Evolutionary conservation across 2,329 filamentous ascomycete species (phyloP).

Genomic region (Metarhizium sp.): DNA sequence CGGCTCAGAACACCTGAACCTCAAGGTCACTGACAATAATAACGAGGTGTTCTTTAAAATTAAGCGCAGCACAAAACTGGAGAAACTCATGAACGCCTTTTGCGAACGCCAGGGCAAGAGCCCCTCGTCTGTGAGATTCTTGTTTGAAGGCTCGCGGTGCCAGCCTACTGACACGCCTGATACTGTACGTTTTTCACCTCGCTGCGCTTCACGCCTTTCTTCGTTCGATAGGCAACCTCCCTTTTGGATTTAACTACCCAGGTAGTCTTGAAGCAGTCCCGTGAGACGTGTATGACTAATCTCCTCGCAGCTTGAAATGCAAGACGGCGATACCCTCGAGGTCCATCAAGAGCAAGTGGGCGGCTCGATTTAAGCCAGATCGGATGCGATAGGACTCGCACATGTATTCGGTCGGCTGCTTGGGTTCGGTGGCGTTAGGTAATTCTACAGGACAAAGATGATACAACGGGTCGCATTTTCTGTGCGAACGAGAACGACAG

Average conservation of each 20-base stretch:
- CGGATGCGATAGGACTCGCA: not conserved
- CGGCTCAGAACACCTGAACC: constrained; percentile 81
- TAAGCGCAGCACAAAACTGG: constrained; percentile 89
- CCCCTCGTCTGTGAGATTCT: constrained; percentile 74
- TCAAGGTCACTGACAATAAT: constrained; percentile 98
- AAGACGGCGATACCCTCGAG: constrained; percentile 89
- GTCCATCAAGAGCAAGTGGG: constrained; percentile 98
- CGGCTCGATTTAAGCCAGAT: constrained; percentile 34
- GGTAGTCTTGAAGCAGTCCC: not conserved
- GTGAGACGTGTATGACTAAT: not conserved
- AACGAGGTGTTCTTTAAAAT: constrained; percentile 99
- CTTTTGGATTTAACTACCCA: no score
- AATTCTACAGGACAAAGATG: not conserved
- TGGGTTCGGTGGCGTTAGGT: constrained; percentile 6
- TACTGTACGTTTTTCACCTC: constrained; percentile 52
- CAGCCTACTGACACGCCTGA: constrained; percentile 85
- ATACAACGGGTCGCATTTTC: not conserved
- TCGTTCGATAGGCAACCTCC: no score
- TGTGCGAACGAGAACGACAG: not conserved
- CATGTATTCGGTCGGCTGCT: constrained; percentile 1
- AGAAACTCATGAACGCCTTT: constrained; percentile 98
- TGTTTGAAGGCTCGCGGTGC: constrained; percentile 93
- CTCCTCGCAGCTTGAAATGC: constrained; percentile 74
- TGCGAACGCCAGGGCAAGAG: constrained; percentile 94
- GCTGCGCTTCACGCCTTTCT: not conserved